Conservation (phyloP, 2,329 filamentous ascomycete genomes). For the Ceratocystiopsis sp. region DNA sequence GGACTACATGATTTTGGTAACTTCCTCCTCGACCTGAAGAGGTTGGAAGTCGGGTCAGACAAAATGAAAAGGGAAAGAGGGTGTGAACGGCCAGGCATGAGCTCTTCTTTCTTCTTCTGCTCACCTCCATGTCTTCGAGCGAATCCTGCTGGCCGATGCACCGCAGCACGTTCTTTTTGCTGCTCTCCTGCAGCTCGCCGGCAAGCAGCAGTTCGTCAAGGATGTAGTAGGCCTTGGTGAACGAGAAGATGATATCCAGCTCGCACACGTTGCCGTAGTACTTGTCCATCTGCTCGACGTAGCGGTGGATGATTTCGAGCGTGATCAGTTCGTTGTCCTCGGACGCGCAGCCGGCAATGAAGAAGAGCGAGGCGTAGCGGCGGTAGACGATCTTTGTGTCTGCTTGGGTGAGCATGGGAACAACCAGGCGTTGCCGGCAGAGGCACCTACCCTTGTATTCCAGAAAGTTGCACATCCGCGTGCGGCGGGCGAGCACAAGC, state of each 20-base stretch:
- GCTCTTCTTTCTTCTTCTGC: background rate
- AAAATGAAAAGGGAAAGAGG: slow-evolving; percentile 10
- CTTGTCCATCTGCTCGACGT: slow-evolving; percentile 99
- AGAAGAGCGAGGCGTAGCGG: slow-evolving; percentile 96
- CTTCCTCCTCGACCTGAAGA: slow-evolving; percentile 69
- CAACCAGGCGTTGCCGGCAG: background rate
- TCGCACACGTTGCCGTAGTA: slow-evolving; percentile 99
- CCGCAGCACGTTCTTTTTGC: slow-evolving; percentile 94
- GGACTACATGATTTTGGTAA: slow-evolving; percentile 79
- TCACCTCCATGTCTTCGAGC: slow-evolving; percentile 95
- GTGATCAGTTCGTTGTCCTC: slow-evolving; percentile 97
- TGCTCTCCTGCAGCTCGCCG: slow-evolving; percentile 95
- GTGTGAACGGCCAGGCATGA: too few relatives aligned
- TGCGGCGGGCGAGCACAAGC: slow-evolving; percentile 84
- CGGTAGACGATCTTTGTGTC: slow-evolving; percentile 98
- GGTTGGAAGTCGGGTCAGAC: too few relatives aligned
- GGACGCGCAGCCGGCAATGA: slow-evolving; percentile 94
- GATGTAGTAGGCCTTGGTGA: slow-evolving; percentile 99
- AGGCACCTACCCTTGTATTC: slow-evolving; percentile 76
- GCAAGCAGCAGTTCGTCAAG: slow-evolving; percentile 89
- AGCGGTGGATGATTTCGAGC: slow-evolving; percentile 95
- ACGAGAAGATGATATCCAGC: slow-evolving; percentile 98
- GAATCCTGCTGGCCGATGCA: slow-evolving; percentile 97
- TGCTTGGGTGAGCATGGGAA: slow-evolving; percentile 19
- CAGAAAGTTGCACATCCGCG: slow-evolving; percentile 99